A percentile compares a stretch with the other conserved stretches of the same genome.
phyloP scores from a whole-genome alignment of 768 basidiomycete genomes.

The Boletus rex-veris region DNA sequence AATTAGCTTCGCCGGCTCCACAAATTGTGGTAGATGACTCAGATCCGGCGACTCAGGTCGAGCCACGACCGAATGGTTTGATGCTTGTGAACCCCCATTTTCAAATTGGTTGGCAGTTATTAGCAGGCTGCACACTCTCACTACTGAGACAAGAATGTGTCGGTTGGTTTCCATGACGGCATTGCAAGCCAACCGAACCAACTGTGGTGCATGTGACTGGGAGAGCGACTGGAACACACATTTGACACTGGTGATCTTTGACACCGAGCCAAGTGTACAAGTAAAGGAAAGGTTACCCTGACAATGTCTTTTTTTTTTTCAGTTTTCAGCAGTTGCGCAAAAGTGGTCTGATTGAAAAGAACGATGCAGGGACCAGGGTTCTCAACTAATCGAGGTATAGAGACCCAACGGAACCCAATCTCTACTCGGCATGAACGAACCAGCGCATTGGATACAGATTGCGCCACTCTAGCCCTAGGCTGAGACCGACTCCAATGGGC shows the following conservation, averaged over 20 bases:
- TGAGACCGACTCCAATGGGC: neutral
- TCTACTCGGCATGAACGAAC: neutral
- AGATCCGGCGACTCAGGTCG: slow-evolving; percentile 1
- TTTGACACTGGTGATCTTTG: neutral
- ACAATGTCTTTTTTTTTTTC: neutral
- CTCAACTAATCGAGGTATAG: neutral
- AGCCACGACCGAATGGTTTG: slow-evolving; percentile 2
- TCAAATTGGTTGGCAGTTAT: neutral
- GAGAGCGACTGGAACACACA: neutral
- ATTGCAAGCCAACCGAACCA: neutral
- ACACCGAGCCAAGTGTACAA: neutral
- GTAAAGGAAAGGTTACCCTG: neutral
- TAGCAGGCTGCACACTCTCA: neutral
- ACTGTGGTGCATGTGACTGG: neutral
- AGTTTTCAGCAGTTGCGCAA: neutral
- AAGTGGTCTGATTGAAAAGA: slow-evolving; percentile 8
- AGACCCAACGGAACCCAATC: slow-evolving; percentile 1
- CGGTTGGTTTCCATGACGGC: slow-evolving; percentile 18
- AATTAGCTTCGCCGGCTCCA: slow-evolving; percentile 1
- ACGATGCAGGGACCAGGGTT: neutral
- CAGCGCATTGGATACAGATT: neutral
- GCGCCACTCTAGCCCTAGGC: neutral
- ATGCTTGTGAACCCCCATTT: slow-evolving; percentile 1
- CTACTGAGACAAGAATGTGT: neutral
- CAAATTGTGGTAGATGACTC: neutral